A percentile compares a stretch with the other conserved stretches of the same genome.
These are phyloP conservation scores for Agastache rugosa DNA, from an alignment of 257 asterid genomes.

Conservation along the genomic window DNA sequence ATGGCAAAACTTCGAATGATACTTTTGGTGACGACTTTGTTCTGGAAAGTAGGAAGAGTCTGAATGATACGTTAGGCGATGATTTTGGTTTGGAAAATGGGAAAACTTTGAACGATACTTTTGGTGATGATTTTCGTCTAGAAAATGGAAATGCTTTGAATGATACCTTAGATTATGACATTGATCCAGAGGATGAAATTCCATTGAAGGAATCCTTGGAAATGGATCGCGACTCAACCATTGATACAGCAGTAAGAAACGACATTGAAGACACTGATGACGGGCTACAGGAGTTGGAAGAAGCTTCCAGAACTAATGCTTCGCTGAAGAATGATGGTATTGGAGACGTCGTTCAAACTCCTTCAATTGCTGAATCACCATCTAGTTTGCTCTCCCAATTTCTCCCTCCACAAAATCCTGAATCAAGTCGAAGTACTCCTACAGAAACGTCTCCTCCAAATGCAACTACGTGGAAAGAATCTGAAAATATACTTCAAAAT, in stretches of 20 bases:
- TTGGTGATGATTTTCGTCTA: conserved; percentile 29
- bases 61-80: conserved; percentile 36
- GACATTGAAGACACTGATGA: conserved; percentile 33
- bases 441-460: conserved; percentile 20
- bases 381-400: conserved; percentile 17
- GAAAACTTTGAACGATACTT: neutral
- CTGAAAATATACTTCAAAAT: neutral
- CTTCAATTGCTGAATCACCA: conserved; percentile 38
- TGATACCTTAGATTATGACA: conserved; percentile 41
- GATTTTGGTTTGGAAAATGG: conserved; percentile 14
- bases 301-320: conserved; percentile 37
- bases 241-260: conserved; percentile 36
- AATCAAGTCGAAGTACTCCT: conserved; percentile 29
- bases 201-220: conserved; percentile 49
- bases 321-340: conserved; percentile 28
- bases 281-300: conserved; percentile 32
- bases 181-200: conserved; percentile 71
- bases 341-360: conserved; percentile 33
- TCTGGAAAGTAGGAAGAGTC: neutral
- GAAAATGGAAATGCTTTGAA: conserved; percentile 24
- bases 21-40: conserved; percentile 28
- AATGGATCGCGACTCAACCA: conserved; percentile 38
- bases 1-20: conserved; percentile 27
- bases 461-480: conserved; percentile 12
- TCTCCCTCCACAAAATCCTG: conserved; percentile 37